phyloP scores from a whole-genome alignment of 2,329 filamentous ascomycete species.

The Dactylellina haptotyla region DNA sequence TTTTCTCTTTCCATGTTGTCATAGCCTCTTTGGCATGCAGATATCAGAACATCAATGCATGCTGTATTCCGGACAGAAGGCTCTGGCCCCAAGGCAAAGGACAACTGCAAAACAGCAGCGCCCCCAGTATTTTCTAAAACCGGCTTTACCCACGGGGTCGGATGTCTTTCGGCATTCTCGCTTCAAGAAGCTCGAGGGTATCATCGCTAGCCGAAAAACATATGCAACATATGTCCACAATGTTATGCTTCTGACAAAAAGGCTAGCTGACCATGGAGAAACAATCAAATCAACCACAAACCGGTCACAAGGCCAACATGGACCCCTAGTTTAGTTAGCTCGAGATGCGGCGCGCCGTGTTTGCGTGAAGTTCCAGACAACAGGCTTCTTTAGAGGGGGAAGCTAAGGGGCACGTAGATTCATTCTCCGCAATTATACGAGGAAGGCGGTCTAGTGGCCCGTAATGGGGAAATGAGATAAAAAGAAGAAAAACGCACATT shows the following conservation, averaged over 20 bases:
- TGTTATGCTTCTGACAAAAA: conserved; percentile 22
- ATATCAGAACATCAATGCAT: conserved; percentile 46
- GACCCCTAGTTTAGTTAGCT: conserved; percentile 23
- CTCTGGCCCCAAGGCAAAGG: conserved; percentile 10
- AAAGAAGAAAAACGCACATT: conserved; percentile 5
- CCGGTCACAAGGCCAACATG: conserved; percentile 52
- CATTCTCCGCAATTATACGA: conserved; percentile 52
- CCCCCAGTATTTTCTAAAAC: neutral
- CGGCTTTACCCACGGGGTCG: conserved; percentile 4
- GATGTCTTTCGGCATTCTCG: no score
- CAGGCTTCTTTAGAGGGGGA: conserved; percentile 2
- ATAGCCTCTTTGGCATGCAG: conserved; percentile 29
- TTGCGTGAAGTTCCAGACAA: conserved; percentile 48
- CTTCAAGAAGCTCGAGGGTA: conserved; percentile 24
- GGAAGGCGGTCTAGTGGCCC: conserved; percentile 37
- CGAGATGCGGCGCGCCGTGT: conserved; percentile 16
- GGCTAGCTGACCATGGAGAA: conserved; percentile 27
- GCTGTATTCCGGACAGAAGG: conserved; percentile 36
- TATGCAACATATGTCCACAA: conserved; percentile 43
- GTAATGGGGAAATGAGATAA: no score
- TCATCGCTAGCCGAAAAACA: conserved; percentile 24
- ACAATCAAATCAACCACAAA: conserved; percentile 9
- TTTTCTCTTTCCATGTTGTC: neutral
- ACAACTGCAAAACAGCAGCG: conserved; percentile 3
- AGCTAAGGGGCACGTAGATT: conserved; percentile 39